Percentiles rank a stretch among this genome's conserved stretches.
These are phyloP conservation scores for Vanrija sp. DNA, from an alignment of 1,284 basidiomycete species.

Conservation along the genomic window DNA sequence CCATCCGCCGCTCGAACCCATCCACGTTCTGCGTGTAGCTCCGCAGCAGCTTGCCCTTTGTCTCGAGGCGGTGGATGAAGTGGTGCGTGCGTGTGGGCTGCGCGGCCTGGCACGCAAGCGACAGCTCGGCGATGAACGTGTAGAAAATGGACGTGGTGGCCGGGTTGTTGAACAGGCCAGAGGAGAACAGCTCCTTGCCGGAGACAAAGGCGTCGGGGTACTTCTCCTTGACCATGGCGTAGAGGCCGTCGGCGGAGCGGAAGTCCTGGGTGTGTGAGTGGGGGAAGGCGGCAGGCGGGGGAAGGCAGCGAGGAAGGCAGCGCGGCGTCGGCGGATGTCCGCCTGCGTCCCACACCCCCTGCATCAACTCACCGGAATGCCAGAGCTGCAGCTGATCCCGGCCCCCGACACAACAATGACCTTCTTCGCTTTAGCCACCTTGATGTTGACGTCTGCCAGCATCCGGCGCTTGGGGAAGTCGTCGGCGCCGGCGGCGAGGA, in stretches of 20 bases:
- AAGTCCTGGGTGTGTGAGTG: slow-evolving; percentile 63
- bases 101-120: slow-evolving; percentile 73
- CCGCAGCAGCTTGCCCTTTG: slow-evolving; percentile 76
- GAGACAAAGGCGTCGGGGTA: slow-evolving; percentile 78
- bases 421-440: slow-evolving; percentile 75
- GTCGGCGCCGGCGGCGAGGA: slow-evolving; percentile 22
- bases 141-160: slow-evolving; percentile 83
- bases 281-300: not conserved
- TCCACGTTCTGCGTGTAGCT: slow-evolving; percentile 97
- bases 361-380: slow-evolving; percentile 69
- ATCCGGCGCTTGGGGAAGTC: slow-evolving; percentile 37
- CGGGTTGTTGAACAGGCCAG: slow-evolving; percentile 75
- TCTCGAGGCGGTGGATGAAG: slow-evolving; percentile 79
- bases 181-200: slow-evolving; percentile 85
- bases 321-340: not conserved
- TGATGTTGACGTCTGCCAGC: slow-evolving; percentile 64
- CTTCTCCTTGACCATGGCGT: slow-evolving; percentile 76
- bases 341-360: not conserved
- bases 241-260: slow-evolving; percentile 80
- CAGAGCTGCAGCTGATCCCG: slow-evolving; percentile 87
- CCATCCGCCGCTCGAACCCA: slow-evolving; percentile 77
- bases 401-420: slow-evolving; percentile 85
- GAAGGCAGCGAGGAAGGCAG: not conserved
- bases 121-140: slow-evolving; percentile 87
- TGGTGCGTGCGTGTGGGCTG: slow-evolving; percentile 78